Base-by-base conservation (phyloP, 1,284 basidiomycete genomes). In the Earliella scabrosa region DNA sequence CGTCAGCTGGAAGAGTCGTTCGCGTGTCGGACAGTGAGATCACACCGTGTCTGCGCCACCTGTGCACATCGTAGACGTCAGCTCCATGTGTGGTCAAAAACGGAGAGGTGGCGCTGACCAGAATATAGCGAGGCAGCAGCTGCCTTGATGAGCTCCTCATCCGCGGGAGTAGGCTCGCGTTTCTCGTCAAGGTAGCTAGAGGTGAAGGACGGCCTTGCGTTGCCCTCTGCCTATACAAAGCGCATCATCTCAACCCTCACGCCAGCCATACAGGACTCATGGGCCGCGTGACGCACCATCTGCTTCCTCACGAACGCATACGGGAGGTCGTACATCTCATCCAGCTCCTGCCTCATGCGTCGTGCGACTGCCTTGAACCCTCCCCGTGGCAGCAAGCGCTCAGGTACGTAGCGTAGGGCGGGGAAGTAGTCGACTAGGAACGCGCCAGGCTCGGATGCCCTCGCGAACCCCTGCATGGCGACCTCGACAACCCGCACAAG, bases 61-160 rank as follows among this genome's bases (percentile, higher is more conserved):
- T 54, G 32, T 3, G 23, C n/a, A 14, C 7, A 24, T 27, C 13
- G 23, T 4, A n/a, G 23, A 41, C 6, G n/a, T 29, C 21, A 13
- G 31, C 21, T 18, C n/a, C 26, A 26, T 18, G 18, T 3, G 16
- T 39, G 20, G 14, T 5, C 14, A 24, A 24, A 1, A 4, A 13
- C 7, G 10, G 14, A 35, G 21, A 24, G 21, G 20, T 1, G 9
- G 40, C 3, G 45, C 66, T 24, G 35, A 71, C 75, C 73, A 6
- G 75, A 75, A 52, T 77, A 78, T 21, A 77, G 66, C 2, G 76
- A 75, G 5, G 73, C 73, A 1, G 73, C 76, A 13, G 75, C 72
- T 1, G 70, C 70, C 41, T 77, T 75, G 46, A 77, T 68, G 3
- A 75, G 54, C 29, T 73, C 72, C 51, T 76, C 72, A n/a, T 74